These are phyloP conservation scores for Claviceps arundinis DNA, from an alignment of 2,329 filamentous ascomycete genomes.

Conservation along the genomic window DNA sequence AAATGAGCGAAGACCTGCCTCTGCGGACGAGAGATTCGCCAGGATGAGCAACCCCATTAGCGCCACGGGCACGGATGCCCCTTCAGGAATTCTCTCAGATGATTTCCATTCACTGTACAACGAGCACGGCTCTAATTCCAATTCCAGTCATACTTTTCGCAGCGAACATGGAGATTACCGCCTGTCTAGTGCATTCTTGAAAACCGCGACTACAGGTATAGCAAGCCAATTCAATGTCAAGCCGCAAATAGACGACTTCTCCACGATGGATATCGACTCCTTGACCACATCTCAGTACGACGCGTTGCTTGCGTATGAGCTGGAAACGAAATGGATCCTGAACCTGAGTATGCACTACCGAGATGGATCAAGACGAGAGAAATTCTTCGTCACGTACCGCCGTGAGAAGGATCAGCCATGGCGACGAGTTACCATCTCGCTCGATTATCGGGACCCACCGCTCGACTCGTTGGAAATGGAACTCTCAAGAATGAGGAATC, in stretches of 20 bases:
- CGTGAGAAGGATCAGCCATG: conserved; percentile 67
- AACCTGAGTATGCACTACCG: conserved; percentile 98
- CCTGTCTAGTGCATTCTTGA: background rate
- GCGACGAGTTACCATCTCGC: conserved; percentile 81
- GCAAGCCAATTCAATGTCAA: conserved; percentile 7
- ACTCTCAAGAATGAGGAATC: conserved; percentile 61
- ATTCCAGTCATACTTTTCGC: background rate
- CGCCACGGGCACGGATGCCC: conserved; percentile 22
- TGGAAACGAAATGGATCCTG: conserved; percentile 84
- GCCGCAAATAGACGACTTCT: conserved; percentile 17
- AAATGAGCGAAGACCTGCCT: conserved; percentile 59
- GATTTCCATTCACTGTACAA: conserved; percentile 11
- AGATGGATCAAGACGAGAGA: conserved; percentile 83
- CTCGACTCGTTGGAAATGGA: conserved; percentile 77
- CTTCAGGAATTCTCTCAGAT: conserved; percentile 36
- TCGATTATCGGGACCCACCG: conserved; percentile 77
- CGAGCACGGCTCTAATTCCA: background rate
- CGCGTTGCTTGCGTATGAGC: conserved; percentile 59
- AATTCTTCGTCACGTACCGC: conserved; percentile 94
- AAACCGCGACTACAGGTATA: background rate
- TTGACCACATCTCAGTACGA: conserved; percentile 44
- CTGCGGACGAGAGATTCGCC: conserved; percentile 38
- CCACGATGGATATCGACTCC: conserved; percentile 30
- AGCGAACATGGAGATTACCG: background rate
- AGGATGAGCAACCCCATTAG: conserved; percentile 5